phyloP scores from a whole-genome alignment of 2,329 filamentous ascomycete species.

The Botryosphaeria dothidea region DNA sequence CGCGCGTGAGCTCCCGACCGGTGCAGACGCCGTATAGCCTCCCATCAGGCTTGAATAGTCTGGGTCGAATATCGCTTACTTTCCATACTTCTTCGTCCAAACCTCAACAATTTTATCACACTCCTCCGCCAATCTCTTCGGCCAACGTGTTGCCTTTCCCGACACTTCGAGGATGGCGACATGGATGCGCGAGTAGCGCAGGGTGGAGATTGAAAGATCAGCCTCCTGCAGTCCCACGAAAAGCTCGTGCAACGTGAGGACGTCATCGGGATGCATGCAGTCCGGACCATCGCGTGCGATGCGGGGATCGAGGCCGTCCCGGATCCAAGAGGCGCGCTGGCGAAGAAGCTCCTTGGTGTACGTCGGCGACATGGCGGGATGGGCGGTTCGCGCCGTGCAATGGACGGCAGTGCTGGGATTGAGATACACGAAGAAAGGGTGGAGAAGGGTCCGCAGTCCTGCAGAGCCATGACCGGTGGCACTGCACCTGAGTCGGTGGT shows the following conservation, averaged over 20 bases:
- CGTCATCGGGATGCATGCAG: slow-evolving; percentile 44
- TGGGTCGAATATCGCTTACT: slow-evolving; percentile 36
- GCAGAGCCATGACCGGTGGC: background rate
- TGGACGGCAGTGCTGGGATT: background rate
- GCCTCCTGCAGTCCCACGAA: slow-evolving; percentile 27
- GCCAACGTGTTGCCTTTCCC: slow-evolving; percentile 50
- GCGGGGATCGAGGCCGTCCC: slow-evolving; percentile 48
- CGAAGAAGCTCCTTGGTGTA: slow-evolving; percentile 29
- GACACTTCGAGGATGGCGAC: slow-evolving; percentile 44
- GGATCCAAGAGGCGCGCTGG: slow-evolving; percentile 45
- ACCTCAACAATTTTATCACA: slow-evolving; percentile 43
- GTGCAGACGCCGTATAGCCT: slow-evolving; percentile 44
- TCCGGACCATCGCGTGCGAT: slow-evolving; percentile 49
- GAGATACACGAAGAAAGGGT: background rate
- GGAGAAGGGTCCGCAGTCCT: background rate
- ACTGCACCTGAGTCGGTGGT: background rate
- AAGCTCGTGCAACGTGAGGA: slow-evolving; percentile 46
- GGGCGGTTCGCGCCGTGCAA: background rate
- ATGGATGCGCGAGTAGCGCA: slow-evolving; percentile 50
- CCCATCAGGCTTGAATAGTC: slow-evolving; percentile 46
- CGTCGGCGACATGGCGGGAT: background rate
- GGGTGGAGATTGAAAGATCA: slow-evolving; percentile 33
- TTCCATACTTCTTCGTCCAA: slow-evolving; percentile 43
- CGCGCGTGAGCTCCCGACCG: slow-evolving; percentile 38
- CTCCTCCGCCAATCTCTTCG: slow-evolving; percentile 44